Evolutionary conservation across 345 rosid genomes (phyloP), one percentile per base, ranked within the genome.

Genomic region (Salix udensis): DNA sequence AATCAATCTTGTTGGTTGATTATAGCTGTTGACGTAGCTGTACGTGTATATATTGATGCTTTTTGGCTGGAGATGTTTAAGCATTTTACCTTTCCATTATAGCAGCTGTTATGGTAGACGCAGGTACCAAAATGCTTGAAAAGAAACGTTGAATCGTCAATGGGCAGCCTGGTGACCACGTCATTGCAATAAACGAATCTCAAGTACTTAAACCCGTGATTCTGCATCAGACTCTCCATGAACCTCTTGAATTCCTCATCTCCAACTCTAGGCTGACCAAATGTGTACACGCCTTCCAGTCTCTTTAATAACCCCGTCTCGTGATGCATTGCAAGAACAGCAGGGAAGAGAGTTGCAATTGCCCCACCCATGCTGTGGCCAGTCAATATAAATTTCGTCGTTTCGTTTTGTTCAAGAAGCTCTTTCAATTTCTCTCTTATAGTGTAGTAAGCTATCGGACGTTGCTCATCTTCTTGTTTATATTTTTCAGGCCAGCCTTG

Each of bases 361-460:
- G 94, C 91, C 7, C 90, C 97, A 0, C 96, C 97, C 7, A 89
- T 71, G 71, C 94, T 92, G 75, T 92, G 94, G 6, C 92, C 96
- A 1, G 92, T 88, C 70, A 91, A 71, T 18, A 92, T 77, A 70
- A 87, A 88, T 76, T 88, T 89, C 26, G 88, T 77, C 61, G 62
- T 69, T 9, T 77, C 70, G 44, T 88, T 72, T 40, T 60, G 55
- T 23, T 30, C 44, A 71, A 88, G 14, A 44, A 76, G 53, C 34
- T 77, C 66, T 31, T 72, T 84, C 72, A 92, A 79, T n/a, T 79
- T 74, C 9, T 84, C 78, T 70, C 93, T 83, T 7, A 89, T 70
- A 21, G 82, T 37, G 66, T 91, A 91, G 62, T 88, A 92, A 74
- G 96, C 97, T 34, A 86, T 77, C 31, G 74, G 82, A 3, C 34